A percentile compares a stretch with the other conserved stretches of the same genome.
These are phyloP conservation scores for Calonectria fujianensis DNA, from an alignment of 2,329 filamentous ascomycete species.

Conservation along the genomic window DNA sequence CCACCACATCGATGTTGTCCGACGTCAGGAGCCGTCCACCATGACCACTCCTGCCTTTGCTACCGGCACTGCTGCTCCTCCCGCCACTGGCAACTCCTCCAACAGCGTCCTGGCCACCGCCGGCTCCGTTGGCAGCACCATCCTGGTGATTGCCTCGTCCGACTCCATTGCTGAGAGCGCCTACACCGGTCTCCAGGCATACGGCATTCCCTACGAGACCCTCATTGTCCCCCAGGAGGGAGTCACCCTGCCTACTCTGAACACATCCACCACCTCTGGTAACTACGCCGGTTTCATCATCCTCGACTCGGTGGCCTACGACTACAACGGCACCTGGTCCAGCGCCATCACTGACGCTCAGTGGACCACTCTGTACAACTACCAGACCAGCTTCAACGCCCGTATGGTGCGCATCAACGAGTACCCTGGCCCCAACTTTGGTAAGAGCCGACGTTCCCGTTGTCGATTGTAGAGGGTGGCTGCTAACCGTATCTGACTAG, in stretches of 20 bases:
- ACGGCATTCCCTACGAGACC: constrained; percentile 43
- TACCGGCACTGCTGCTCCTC: neutral
- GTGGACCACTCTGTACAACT: constrained; percentile 42
- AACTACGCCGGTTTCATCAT: constrained; percentile 41
- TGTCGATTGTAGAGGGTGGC: neutral
- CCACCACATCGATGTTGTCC: neutral
- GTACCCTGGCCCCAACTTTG: constrained; percentile 43
- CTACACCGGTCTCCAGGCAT: constrained; percentile 37
- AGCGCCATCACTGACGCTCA: constrained; percentile 41
- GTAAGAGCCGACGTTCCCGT: constrained; percentile 13
- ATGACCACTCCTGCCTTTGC: neutral
- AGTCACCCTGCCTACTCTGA: constrained; percentile 37
- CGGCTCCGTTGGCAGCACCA: constrained; percentile 29
- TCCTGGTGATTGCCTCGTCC: constrained; percentile 30
- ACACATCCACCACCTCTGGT: constrained; percentile 31
- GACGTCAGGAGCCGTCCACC: neutral
- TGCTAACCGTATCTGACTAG: neutral
- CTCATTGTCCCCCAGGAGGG: constrained; percentile 39
- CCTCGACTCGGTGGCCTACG: constrained; percentile 40
- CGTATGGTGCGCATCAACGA: constrained; percentile 48
- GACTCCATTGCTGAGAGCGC: constrained; percentile 32
- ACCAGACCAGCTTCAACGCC: constrained; percentile 39
- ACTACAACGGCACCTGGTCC: constrained; percentile 39
- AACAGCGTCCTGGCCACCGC: neutral
- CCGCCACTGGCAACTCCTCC: neutral